Evolutionary conservation across 495 filamentous ascomycete genomes (phyloP).

Genomic region (Cudoniella acicularis): DNA sequence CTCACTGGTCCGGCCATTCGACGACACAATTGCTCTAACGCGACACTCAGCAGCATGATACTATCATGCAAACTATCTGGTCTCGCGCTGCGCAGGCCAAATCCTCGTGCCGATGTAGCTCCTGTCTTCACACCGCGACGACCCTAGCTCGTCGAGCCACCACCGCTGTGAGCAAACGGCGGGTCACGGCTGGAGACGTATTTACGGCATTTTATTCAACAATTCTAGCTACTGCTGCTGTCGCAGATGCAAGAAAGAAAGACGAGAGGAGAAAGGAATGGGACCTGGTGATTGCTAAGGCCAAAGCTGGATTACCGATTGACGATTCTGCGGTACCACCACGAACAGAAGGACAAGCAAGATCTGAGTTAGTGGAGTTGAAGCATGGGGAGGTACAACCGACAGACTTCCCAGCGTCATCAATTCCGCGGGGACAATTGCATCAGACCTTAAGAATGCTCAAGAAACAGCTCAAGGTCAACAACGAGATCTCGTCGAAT

Average conservation of each 20-base stretch:
- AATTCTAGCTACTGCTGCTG: slow-evolving; percentile 67
- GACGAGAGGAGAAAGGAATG: slow-evolving; percentile 57
- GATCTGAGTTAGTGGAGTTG: background rate
- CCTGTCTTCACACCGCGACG: slow-evolving; percentile 54
- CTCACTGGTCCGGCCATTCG: background rate
- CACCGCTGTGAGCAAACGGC: slow-evolving; percentile 47
- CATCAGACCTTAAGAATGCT: no score
- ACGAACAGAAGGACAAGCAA: background rate
- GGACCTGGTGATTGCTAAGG: slow-evolving; percentile 52
- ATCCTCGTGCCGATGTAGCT: slow-evolving; percentile 61
- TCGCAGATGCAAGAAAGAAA: slow-evolving; percentile 63
- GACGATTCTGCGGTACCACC: background rate
- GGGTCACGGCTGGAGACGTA: slow-evolving; percentile 53
- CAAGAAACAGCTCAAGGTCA: no score
- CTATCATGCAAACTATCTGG: slow-evolving; percentile 65
- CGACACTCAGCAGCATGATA: slow-evolving; percentile 12
- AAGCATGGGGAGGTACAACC: no score
- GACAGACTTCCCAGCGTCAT: no score
- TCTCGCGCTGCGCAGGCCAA: slow-evolving; percentile 60
- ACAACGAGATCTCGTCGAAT: no score
- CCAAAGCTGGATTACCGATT: slow-evolving; percentile 32
- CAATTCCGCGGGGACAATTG: no score
- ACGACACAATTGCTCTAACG: background rate
- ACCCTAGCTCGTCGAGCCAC: slow-evolving; percentile 50
- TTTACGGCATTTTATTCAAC: slow-evolving; percentile 70